Evolutionary conservation across 108 stramenopile species (phyloP).

Genomic region (Cylindrotheca closterium): DNA sequence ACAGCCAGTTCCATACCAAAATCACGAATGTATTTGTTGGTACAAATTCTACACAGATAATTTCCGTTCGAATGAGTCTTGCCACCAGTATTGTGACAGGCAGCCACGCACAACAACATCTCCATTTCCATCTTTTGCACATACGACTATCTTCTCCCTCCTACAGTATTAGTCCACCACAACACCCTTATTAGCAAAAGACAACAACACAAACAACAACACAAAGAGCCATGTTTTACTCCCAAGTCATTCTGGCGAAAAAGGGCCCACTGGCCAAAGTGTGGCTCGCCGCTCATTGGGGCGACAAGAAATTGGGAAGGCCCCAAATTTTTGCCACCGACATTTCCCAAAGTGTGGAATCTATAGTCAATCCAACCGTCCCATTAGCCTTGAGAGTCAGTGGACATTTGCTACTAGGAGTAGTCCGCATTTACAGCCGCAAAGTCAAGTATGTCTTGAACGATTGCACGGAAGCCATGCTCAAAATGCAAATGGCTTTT

Average conservation of each 20-base stretch:
- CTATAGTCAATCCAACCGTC: constrained; percentile 93
- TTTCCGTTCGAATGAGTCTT: no score
- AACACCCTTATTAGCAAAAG: no score
- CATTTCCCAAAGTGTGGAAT: constrained; percentile 91
- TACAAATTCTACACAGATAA: no score
- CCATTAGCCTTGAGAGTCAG: constrained; percentile 96
- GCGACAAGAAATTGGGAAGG: constrained; percentile 96
- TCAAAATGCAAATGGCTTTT: constrained; percentile 98
- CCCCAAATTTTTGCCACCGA: constrained; percentile 95
- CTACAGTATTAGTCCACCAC: no score
- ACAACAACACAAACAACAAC: no score
- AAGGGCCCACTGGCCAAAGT: constrained; percentile 98
- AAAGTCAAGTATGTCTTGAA: constrained; percentile 94
- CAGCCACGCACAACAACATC: no score
- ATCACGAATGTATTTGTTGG: no score
- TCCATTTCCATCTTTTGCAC: no score
- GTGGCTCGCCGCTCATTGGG: constrained; percentile 99
- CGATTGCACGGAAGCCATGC: constrained; percentile 98
- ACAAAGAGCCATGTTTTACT: constrained; percentile 99
- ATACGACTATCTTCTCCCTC: no score
- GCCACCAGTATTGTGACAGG: no score
- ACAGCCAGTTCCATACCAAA: no score
- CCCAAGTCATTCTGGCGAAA: constrained; percentile 98
- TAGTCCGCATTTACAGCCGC: constrained; percentile 97
- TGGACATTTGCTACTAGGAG: constrained; percentile 94